Percentiles rank a stretch among this genome's conserved stretches.
phyloP scores from a whole-genome alignment of 495 filamentous ascomycete genomes.

The Aspergillus bertholletiae region DNA sequence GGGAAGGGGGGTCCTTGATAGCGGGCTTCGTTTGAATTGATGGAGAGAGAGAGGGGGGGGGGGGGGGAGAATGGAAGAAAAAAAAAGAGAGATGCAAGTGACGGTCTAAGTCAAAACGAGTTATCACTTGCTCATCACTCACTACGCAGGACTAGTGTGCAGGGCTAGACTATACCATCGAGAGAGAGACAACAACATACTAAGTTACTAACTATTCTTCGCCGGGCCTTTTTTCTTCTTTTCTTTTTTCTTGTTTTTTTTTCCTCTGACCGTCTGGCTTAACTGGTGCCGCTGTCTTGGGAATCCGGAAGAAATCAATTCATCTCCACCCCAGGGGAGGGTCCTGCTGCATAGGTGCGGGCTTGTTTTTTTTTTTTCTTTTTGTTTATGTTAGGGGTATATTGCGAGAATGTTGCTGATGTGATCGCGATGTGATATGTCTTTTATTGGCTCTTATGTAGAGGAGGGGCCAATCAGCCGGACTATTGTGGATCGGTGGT shows the following conservation, averaged over 20 bases:
- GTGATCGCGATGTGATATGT: slow-evolving; percentile 20
- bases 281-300: no score
- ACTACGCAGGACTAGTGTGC: no score
- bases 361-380: no score
- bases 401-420: background rate
- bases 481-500: background rate
- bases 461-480: background rate
- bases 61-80: background rate
- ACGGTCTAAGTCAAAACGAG: no score
- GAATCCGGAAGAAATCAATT: no score
- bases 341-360: no score
- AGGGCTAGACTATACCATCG: no score
- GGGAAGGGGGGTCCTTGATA: background rate
- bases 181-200: no score
- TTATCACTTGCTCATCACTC: background rate
- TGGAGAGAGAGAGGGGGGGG: no score
- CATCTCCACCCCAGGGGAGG: no score
- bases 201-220: no score
- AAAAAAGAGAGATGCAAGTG: background rate
- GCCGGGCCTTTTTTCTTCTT: background rate
- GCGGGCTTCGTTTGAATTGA: background rate
- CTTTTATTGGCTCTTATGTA: slow-evolving; percentile 12
- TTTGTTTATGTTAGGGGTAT: background rate
- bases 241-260: background rate
- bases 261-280: no score